Percentiles rank a stretch among this genome's conserved stretches.
These are phyloP conservation scores for Coprinopsis strossmayeri DNA, from an alignment of 768 basidiomycete genomes.

Conservation along the genomic window DNA sequence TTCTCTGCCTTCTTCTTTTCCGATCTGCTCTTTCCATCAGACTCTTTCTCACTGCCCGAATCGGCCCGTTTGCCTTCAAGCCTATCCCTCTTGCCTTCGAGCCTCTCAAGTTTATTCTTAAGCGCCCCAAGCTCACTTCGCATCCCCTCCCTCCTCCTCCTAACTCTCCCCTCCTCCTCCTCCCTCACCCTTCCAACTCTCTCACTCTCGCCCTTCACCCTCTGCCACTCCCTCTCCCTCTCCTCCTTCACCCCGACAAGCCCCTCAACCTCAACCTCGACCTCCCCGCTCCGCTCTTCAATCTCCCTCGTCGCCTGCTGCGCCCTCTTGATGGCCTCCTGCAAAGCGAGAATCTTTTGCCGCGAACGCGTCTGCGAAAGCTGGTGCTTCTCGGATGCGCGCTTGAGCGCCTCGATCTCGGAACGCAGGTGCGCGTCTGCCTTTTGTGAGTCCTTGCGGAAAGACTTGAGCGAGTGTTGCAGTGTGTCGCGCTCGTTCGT, in stretches of 20 bases:
- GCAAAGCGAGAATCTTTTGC: constrained; percentile 82
- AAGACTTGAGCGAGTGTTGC: constrained; percentile 62
- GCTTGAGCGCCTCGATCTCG: constrained; percentile 80
- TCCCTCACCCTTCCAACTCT: constrained; percentile 32
- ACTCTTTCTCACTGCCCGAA: too few species aligned
- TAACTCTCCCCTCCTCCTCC: constrained; percentile 37
- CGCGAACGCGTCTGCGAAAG: constrained; percentile 73
- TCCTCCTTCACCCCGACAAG: constrained; percentile 29
- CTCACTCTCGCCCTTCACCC: constrained; percentile 45
- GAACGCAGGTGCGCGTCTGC: constrained; percentile 73
- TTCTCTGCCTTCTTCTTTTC: too few species aligned
- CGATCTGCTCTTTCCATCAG: too few species aligned
- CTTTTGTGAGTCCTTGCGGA: constrained; percentile 78
- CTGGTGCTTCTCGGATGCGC: constrained; percentile 74
- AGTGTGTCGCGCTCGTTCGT: constrained; percentile 65
- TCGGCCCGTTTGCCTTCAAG: too few species aligned
- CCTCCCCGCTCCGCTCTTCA: constrained; percentile 37
- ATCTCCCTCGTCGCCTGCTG: constrained; percentile 47
- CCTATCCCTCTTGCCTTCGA: too few species aligned
- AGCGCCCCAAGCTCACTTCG: constrained; percentile 51
- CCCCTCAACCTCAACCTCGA: constrained; percentile 38
- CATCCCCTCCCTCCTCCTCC: constrained; percentile 48
- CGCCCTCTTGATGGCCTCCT: constrained; percentile 82
- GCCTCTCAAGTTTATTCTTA: constrained; percentile 59
- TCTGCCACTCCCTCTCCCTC: constrained; percentile 36